Base-by-base conservation (phyloP, 306 rosid genomes). In the Dalbergia cultrata region DNA sequence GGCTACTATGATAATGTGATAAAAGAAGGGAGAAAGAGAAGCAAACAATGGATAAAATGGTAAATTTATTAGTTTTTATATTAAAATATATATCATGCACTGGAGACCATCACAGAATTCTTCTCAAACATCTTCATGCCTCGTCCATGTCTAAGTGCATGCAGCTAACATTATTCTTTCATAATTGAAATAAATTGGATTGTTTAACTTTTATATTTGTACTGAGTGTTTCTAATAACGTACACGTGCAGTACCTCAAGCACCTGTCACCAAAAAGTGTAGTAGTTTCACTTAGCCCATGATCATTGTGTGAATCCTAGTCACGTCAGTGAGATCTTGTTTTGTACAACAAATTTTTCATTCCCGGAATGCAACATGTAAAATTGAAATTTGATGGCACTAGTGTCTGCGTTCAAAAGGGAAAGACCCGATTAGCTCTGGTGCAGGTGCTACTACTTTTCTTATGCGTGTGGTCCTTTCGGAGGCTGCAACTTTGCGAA, bases 241-340 rank as follows among this genome's bases (percentile, higher is more conserved):
- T 37, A 37, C 41, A 37, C 5, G 41, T 37, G 41, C 41, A 8
- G 76, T 54, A 26, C 21, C 22, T 10, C 22, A n/a, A 17, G 22
- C 60, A 17, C 76, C 67, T 41, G 34, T 9, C 34, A 41, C 2
- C 26, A 66, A 33, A 39, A 37, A 37, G 41, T 37, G 41, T 6
- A 37, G 41, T 67, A 16, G 44, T 47, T 47, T 22, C 18, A 50
- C 31, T 41, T 18, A 17, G 54, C 56, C 52, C 13, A 33, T 37
- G 41, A 37, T 37, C 41, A 5, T 7, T 37, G 41, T 37, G 41
- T 5, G 41, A 37, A 37, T 37, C 62, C 43, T 67, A 56, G 65
- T 84, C 84, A 80, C 72, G 43, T 80, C 84, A 63, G 76, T 21
- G 79, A 80, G 72, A 67, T 67, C 50, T 67, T 60, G 64, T 67